These are phyloP conservation scores for Tylopilus plumbeoviolaceoides DNA, from an alignment of 768 basidiomycete species.

Conservation along the genomic window DNA sequence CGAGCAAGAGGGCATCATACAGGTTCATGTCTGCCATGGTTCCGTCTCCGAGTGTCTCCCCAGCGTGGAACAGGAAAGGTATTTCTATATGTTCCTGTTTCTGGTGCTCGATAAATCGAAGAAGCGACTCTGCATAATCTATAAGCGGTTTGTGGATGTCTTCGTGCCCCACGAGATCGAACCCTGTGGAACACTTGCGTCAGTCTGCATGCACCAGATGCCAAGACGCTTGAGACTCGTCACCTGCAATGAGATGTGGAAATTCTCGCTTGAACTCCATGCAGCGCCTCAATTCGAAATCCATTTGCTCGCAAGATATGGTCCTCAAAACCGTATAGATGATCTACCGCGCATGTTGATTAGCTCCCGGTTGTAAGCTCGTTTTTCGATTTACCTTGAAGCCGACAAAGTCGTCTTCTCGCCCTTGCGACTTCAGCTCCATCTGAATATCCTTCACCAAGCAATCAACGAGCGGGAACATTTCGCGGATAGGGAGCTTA, in stretches of 20 bases:
- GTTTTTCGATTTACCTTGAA: conserved; percentile 30
- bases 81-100: conserved; percentile 7
- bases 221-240: background rate
- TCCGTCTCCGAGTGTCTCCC: background rate
- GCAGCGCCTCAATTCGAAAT: conserved; percentile 34
- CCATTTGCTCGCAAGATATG: conserved; percentile 32
- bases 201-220: background rate
- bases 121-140: conserved; percentile 36
- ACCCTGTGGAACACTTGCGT: conserved; percentile 27
- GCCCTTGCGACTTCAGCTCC: conserved; percentile 32
- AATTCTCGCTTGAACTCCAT: conserved; percentile 42
- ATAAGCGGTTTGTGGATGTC: conserved; percentile 25
- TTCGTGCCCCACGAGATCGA: conserved; percentile 39
- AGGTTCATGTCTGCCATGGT: background rate
- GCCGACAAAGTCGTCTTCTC: conserved; percentile 40
- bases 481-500: conserved; percentile 34
- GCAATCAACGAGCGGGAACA: conserved; percentile 33
- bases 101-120: conserved; percentile 36
- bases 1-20: background rate
- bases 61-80: background rate
- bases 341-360: conserved; percentile 27
- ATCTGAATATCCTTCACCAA: conserved; percentile 34
- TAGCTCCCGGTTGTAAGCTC: background rate
- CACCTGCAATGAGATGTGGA: conserved; percentile 43
- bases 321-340: conserved; percentile 40